These are phyloP conservation scores for Trichoderma sp. DNA, from an alignment of 2,329 filamentous ascomycete species.

Conservation along the genomic window DNA sequence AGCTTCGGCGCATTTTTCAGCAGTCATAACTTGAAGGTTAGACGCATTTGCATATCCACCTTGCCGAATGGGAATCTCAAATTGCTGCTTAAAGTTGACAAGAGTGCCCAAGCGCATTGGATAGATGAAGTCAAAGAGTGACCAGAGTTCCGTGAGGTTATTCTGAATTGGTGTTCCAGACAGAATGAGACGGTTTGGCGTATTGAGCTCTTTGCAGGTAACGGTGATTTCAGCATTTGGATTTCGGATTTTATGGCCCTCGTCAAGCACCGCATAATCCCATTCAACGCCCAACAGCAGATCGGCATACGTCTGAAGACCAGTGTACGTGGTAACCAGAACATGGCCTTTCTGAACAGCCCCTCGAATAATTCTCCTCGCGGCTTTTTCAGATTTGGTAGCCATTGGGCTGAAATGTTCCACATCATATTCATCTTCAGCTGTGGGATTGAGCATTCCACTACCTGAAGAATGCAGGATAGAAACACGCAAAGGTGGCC, in stretches of 20 bases:
- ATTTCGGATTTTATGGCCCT: conserved; percentile 98
- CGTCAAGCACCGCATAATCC: conserved; percentile 92
- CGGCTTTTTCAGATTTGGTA: conserved; percentile 54
- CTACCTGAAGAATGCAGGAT: conserved; percentile 95
- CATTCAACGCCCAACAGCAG: conserved; percentile 81
- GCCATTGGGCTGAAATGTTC: conserved; percentile 42
- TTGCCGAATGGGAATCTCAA: conserved; percentile 89
- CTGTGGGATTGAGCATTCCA: conserved; percentile 86
- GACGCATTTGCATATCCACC: conserved; percentile 96
- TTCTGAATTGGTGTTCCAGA: conserved; percentile 99
- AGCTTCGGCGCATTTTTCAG: conserved; percentile 90
- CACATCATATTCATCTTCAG: conserved; percentile 55
- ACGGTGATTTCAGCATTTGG: conserved; percentile 94
- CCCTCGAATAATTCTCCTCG: conserved; percentile 76
- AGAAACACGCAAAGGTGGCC: conserved; percentile 95
- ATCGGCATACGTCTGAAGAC: conserved; percentile 88
- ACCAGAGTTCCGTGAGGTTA: conserved; percentile 93
- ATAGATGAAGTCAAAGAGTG: conserved; percentile 95
- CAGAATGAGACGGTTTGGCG: conserved; percentile 85
- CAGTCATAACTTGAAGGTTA: conserved; percentile 91
- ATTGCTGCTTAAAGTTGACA: conserved; percentile 85
- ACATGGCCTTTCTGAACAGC: conserved; percentile 87
- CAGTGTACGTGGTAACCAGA: conserved; percentile 92
- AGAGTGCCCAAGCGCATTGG: conserved; percentile 93
- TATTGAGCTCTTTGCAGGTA: conserved; percentile 90